These are phyloP conservation scores for Fusarium sp. DNA, from an alignment of 2,329 filamentous ascomycete species.

Conservation along the genomic window DNA sequence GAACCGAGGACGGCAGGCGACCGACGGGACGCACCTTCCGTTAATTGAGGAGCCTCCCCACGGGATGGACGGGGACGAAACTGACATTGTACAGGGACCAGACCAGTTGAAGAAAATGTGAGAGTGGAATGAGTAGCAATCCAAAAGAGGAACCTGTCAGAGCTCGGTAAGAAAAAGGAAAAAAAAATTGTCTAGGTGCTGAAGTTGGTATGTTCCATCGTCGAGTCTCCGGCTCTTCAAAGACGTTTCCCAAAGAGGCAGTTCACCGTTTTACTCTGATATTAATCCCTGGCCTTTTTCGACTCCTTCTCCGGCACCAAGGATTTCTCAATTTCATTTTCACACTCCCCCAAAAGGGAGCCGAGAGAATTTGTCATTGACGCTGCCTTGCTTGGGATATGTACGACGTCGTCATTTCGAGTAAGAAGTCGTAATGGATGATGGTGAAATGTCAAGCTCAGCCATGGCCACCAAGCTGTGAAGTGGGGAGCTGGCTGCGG, in stretches of 20 bases:
- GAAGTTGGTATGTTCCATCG: slow-evolving; percentile 11
- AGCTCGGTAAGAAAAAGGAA: not conserved
- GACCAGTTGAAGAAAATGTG: not conserved
- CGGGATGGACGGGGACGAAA: slow-evolving; percentile 6
- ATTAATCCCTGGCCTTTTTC: not conserved
- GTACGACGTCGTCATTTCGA: slow-evolving; percentile 32
- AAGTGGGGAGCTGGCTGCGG: slow-evolving; percentile 27
- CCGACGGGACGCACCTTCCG: not conserved
- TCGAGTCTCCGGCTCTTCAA: slow-evolving; percentile 16
- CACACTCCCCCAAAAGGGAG: not conserved
- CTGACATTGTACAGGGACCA: not conserved
- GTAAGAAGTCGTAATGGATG: slow-evolving; percentile 27
- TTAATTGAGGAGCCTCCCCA: not conserved
- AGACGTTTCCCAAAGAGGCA: slow-evolving; percentile 28
- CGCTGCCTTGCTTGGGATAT: not conserved
- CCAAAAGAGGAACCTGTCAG: not conserved
- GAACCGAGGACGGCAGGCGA: not conserved
- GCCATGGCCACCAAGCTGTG: slow-evolving; percentile 26
- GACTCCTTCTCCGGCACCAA: not conserved
- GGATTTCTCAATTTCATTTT: not conserved
- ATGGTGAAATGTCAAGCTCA: slow-evolving; percentile 16
- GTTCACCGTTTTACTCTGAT: slow-evolving; percentile 12
- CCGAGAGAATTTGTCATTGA: not conserved
- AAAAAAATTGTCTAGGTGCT: not conserved
- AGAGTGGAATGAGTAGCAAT: not conserved